Evolutionary conservation across 2,329 filamentous ascomycete species (phyloP), one percentile per base, ranked within the genome.

Genomic region (Trichoderma sp.): DNA sequence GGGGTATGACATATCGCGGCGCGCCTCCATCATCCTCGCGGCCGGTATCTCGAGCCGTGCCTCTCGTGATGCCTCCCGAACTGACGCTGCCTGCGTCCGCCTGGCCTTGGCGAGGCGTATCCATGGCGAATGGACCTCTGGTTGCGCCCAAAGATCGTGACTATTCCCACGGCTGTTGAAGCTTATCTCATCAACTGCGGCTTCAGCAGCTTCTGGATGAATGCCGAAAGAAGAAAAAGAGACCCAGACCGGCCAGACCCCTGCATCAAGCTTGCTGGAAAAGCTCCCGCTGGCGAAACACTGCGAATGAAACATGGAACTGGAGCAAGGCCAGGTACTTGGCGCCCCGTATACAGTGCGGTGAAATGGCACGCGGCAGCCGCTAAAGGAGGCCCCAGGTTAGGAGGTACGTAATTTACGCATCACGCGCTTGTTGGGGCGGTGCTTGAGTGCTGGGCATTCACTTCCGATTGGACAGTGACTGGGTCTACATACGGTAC

Each of bases 1-100:
- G 68, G 10, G 78, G 74, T 7, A 81, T 74, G 28, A 68, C 61
- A 65, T 76, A 79, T 64, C 71, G 72, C 5, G 77, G 77, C 15
- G 77, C 77, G 39, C 66, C 65, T 2, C 30, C 30, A 14, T 72
- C 30, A 14, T 72, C 64, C 68, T 45, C 52, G 50, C 54, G 48
- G 21, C 34, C 4, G 48, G 30, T 30, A 47, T 24, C 39, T 56
- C 55, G 59, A 30, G 57, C 9, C 15, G 56, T 12, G 7, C 43
- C 44, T 54, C 55, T 17, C 15, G 10, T 34, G 12, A 52, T 52
- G 21, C 19, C 68, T 34, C 67, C 64, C 12, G 24, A 47, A 47
- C 64, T 48, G 45, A 15, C 57, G 26, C 34, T 51, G 6, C 45
- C 30, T 6, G 15, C 39, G 47, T 60, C 67, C 21, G 21, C 21